Evolutionary conservation across 176 grass and related monocot genomes (phyloP), one percentile per base, ranked within the genome.

Genomic region (Calamus simplicifolius): DNA sequence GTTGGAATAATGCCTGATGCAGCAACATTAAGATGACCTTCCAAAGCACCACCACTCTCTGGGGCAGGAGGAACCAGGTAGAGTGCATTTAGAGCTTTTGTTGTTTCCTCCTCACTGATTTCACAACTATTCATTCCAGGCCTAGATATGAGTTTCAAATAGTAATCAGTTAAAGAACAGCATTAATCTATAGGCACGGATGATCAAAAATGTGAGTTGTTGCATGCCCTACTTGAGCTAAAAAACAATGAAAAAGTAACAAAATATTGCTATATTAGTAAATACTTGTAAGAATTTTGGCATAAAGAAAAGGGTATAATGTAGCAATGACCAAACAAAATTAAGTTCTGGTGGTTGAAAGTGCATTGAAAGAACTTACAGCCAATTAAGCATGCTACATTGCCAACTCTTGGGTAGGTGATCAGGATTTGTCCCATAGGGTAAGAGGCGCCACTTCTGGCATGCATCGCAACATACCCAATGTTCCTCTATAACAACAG

Each of bases 391-490:
- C 81, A 98, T 80, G 67, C 77, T 92, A 56, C 93, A 98, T 43
- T 82, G 86, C 93, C 93, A 98, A 70, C 88, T 88, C 70, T 85
- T 83, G 13, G 87, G 87, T 52, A 98, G 88, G 65, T 50, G 58
- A 54, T 68, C 77, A 55, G 73, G 76, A 75, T 85, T 70, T 31
- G 74, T 85, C 57, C 83, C 82, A 80, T 85, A 92, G 29, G 93
- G 93, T 62, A 98, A 73, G 23, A 98, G 84, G 79, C 93, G 87
- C 93, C 93, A 98, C 77, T 73, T 92, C 56, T 82, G 66, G 54
- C 93, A 98, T 75, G 78, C 92, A 63, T 98, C 93, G 83, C 93
- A 98, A 70, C 52, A 59, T 61, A 98, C 93, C 93, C 93, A 98
- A 75, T 89, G 64, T 68, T 98, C 93, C 28, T 98, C 49, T 73